Evolutionary conservation across 495 filamentous ascomycete species (phyloP), one percentile per base, ranked within the genome.

Genomic region (Neurospora sp.): DNA sequence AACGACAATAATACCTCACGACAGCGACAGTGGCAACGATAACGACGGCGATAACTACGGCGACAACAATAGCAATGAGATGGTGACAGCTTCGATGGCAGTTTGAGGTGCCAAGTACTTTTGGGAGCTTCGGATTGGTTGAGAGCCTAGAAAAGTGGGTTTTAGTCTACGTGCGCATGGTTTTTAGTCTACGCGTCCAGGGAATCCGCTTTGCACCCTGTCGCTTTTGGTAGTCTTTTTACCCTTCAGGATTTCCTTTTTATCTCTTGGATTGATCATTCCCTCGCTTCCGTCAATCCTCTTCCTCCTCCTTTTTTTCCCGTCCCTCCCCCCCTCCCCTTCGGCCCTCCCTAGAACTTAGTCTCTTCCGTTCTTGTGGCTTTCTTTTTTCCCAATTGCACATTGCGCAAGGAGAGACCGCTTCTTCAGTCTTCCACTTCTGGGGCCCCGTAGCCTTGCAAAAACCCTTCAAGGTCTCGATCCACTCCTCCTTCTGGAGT

Each of bases 221-320:
- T 71, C 70, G 66, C 54, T 73, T 48, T 75, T 71, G n/a, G n/a
- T 46, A 39, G 71, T 41, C 72, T 59, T 72, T 70, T 72, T 35
- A 48, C 73, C 39, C 71, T 42, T 70, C 71, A 54, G 39, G 31
- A n/a, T 73, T 42, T 70, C 46, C 39, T 39, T 42, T 39, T 71
- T 62, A 44, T 73, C 44, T 71, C 69, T 71, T 66, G 41, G 37
- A 39, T 69, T 70, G 35, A 59, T 70, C 71, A 42, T 59, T 73
- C 74, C 75, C 62, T 74, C 73, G 70, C 73, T 70, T 73, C 74
- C 79, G n/a, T 73, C 74, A 72, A 72, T 74, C 72, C 71, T 71
- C 69, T 76, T 72, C 71, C 69, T 76, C 76, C 69, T 78, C 74
- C 74, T 73, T 73, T 77, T 77, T 77, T 66, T 46, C 72, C 71